These are phyloP conservation scores for Forsythia suspensa DNA, from an alignment of 257 asterid species.

Conservation along the genomic window DNA sequence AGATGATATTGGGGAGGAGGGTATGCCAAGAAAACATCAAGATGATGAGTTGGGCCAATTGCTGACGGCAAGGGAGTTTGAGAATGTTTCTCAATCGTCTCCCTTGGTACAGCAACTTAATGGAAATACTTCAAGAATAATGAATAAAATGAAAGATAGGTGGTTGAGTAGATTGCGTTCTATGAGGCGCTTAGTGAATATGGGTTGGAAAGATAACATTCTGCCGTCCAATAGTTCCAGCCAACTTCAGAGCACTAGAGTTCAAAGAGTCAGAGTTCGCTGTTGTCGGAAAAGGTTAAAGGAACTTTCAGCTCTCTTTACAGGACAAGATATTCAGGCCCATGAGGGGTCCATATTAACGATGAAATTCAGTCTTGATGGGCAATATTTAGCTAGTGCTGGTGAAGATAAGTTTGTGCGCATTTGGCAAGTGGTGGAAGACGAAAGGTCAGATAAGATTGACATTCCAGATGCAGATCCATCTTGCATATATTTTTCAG, in stretches of 20 bases:
- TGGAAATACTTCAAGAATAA: constrained; percentile 24
- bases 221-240: constrained; percentile 14
- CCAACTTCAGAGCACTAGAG: constrained; percentile 33
- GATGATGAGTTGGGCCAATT: constrained; percentile 21
- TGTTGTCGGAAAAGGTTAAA: constrained; percentile 49
- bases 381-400: constrained; percentile 78
- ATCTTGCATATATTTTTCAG: constrained; percentile 76
- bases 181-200: constrained; percentile 41
- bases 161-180: constrained; percentile 61
- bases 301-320: constrained; percentile 83
- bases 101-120: constrained; percentile 25
- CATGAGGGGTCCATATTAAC: constrained; percentile 77
- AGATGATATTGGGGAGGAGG: constrained; percentile 28
- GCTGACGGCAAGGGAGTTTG: constrained; percentile 27
- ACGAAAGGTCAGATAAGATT: constrained; percentile 53
- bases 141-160: constrained; percentile 43
- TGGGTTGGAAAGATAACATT: constrained; percentile 29
- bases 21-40: constrained; percentile 23
- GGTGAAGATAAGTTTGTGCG: constrained; percentile 79
- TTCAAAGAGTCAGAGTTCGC: constrained; percentile 62
- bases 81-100: constrained; percentile 21
- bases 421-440: constrained; percentile 86
- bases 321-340: constrained; percentile 78
- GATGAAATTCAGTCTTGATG: constrained; percentile 89
- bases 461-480: constrained; percentile 77